phyloP scores from a whole-genome alignment of 371 early-diverging fungal species.

The Circinella minor region DNA sequence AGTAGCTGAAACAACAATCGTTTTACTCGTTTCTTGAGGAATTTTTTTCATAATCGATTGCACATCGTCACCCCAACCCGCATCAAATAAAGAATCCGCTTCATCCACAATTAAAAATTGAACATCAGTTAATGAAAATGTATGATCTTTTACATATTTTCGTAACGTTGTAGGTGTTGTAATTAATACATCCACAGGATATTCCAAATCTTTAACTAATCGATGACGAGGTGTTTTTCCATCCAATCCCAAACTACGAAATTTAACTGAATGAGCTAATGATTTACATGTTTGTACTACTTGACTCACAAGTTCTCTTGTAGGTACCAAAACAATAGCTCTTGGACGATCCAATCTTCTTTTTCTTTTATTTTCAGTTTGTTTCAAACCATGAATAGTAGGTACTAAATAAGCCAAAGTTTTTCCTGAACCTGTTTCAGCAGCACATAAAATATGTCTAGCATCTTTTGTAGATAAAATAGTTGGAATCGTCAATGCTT shows the following conservation, averaged over 20 bases:
- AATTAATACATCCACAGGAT: conserved; percentile 82
- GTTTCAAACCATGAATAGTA: conserved; percentile 72
- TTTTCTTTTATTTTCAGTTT: conserved; percentile 59
- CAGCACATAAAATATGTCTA: conserved; percentile 77
- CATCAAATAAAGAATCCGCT: conserved; percentile 92
- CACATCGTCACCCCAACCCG: conserved; percentile 76
- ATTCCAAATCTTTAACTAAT: conserved; percentile 41
- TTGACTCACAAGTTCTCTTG: conserved; percentile 88
- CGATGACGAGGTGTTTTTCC: conserved; percentile 42
- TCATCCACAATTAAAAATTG: conserved; percentile 86
- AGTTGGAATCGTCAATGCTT: conserved; percentile 87
- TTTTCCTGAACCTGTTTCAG: conserved; percentile 99
- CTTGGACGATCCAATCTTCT: conserved; percentile 68
- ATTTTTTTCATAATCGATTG: conserved; percentile 25
- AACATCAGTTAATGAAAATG: conserved; percentile 61
- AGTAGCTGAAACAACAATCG: conserved; percentile 84
- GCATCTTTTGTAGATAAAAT: conserved; percentile 53
- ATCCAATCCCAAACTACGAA: conserved; percentile 70
- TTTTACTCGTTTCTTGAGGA: conserved; percentile 26
- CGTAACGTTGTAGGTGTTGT: conserved; percentile 76
- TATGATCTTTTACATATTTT: conserved; percentile 42
- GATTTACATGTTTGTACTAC: conserved; percentile 69
- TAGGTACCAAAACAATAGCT: conserved; percentile 88
- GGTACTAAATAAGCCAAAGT: conserved; percentile 97
- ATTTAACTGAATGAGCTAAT: conserved; percentile 72